Evolutionary conservation across 2,329 filamentous ascomycete species (phyloP).

Genomic region (Diaporthe longicolla): DNA sequence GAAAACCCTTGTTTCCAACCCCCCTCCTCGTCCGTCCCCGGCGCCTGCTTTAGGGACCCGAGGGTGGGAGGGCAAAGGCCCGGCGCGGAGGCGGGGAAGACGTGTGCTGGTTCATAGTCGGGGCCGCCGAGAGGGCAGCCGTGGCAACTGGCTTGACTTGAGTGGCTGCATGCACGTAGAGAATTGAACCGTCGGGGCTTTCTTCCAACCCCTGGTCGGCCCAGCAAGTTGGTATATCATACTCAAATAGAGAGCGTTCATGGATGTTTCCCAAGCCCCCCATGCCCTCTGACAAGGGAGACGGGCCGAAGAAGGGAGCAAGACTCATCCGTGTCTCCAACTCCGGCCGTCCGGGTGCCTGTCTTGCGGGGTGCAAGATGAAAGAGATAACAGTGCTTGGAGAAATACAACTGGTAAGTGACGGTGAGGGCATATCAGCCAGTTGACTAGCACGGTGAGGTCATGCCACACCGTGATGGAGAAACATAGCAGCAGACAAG

Average conservation of each 20-base stretch:
- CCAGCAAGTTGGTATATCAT: background rate
- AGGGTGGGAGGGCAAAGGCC: background rate
- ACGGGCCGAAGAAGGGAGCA: slow-evolving; percentile 10
- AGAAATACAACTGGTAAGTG: too few species aligned
- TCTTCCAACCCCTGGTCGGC: background rate
- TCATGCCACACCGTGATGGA: background rate
- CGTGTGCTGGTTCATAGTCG: background rate
- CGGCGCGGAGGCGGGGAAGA: slow-evolving; percentile 27
- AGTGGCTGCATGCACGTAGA: background rate
- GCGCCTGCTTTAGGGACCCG: slow-evolving; percentile 21
- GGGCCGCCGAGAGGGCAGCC: background rate
- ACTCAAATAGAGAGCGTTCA: background rate
- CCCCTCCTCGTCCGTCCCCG: background rate
- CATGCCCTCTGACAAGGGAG: slow-evolving; percentile 14
- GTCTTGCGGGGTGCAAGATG: background rate
- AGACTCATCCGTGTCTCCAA: background rate
- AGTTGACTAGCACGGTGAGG: slow-evolving; percentile 15
- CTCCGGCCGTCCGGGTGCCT: background rate
- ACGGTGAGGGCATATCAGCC: background rate
- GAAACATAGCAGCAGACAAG: background rate
- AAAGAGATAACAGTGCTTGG: background rate
- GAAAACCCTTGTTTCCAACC: slow-evolving; percentile 15
- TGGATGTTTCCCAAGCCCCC: background rate
- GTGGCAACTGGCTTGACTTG: too few species aligned
- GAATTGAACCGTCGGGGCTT: slow-evolving; percentile 22